Evolutionary conservation across 2,329 filamentous ascomycete species (phyloP).

Genomic region (Dactylonectria macrodidyma): DNA sequence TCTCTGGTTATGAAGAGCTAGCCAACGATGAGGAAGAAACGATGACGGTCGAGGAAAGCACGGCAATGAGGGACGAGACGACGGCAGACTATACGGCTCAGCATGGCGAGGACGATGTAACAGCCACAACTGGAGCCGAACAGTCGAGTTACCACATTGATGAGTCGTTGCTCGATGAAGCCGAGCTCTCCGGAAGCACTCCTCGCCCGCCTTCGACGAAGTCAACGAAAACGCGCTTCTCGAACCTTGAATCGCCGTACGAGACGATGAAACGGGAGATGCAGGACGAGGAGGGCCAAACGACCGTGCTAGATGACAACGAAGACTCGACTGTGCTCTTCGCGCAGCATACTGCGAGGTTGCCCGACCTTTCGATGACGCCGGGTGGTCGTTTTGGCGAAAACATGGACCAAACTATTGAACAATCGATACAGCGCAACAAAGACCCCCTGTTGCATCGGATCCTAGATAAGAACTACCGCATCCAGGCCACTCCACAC

Average conservation of each 20-base stretch:
- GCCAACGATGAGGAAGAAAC: conserved; percentile 78
- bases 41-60: conserved; percentile 65
- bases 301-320: conserved; percentile 54
- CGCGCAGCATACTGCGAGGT: conserved; percentile 66
- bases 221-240: conserved; percentile 67
- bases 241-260: conserved; percentile 82
- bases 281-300: conserved; percentile 60
- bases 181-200: conserved; percentile 76
- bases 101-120: conserved; percentile 56
- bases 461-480: conserved; percentile 95
- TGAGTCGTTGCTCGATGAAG: conserved; percentile 79
- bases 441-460: conserved; percentile 89
- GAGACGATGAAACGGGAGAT: conserved; percentile 80
- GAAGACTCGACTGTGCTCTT: conserved; percentile 66
- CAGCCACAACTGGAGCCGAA: conserved; percentile 51
- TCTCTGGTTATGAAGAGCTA: conserved; percentile 93
- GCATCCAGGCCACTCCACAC: conserved; percentile 91
- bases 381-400: conserved; percentile 57
- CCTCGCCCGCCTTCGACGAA: conserved; percentile 71
- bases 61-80: conserved; percentile 70
- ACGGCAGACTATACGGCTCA: conserved; percentile 64
- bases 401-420: conserved; percentile 53
- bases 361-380: conserved; percentile 76
- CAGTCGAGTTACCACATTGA: conserved; percentile 62
- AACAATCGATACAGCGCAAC: conserved; percentile 55